These are phyloP conservation scores for Boletales sp. DNA, from an alignment of 768 basidiomycete genomes.

Conservation along the genomic window DNA sequence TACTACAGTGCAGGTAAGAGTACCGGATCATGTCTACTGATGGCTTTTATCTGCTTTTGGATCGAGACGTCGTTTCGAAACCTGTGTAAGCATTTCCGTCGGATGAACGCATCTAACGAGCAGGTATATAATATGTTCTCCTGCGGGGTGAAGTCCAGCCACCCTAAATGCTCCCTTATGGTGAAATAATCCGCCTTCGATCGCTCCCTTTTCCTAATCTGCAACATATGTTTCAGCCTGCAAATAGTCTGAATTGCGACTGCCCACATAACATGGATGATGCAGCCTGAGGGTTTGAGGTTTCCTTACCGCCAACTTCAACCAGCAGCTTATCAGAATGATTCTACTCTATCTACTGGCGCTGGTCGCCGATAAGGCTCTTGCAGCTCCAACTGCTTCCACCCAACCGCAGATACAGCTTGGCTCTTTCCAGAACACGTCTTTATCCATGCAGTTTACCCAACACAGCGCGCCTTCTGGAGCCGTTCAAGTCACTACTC, in stretches of 20 bases:
- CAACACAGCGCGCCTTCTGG: neutral
- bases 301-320: neutral
- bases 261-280: neutral
- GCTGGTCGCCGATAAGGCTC: slow-evolving; percentile 11
- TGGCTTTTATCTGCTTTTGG: neutral
- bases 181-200: too few relatives aligned
- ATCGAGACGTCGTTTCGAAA: too few relatives aligned
- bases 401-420: neutral
- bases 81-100: too few relatives aligned
- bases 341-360: slow-evolving; percentile 6
- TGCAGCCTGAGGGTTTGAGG: neutral
- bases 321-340: slow-evolving; percentile 1
- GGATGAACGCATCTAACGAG: too few relatives aligned
- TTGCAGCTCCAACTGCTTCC: slow-evolving; percentile 12
- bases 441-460: neutral
- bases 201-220: neutral
- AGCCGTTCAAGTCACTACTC: neutral
- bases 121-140: too few relatives aligned
- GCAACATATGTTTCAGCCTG: slow-evolving; percentile 1
- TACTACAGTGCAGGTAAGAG: neutral
- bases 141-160: too few relatives aligned
- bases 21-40: neutral
- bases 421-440: neutral
- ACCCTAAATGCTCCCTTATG: too few relatives aligned
- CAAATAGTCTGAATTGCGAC: slow-evolving; percentile 4